A percentile compares a stretch with the other conserved stretches of the same genome.
Conservation (phyloP, 441 rosid genomes). For the Gossypium aridum region DNA sequence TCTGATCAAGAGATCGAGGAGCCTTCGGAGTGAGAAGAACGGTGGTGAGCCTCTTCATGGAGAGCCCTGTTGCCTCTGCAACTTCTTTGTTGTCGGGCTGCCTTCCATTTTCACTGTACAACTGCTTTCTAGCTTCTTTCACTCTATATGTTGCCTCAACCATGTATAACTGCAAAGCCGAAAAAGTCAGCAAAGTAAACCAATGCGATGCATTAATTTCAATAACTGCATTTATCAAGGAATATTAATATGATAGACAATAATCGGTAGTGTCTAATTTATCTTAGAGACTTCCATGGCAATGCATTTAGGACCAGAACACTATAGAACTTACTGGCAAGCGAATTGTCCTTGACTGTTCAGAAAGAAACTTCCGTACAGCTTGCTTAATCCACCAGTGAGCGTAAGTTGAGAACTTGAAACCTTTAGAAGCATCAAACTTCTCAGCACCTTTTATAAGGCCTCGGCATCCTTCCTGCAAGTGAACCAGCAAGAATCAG, state of each 20-base stretch:
- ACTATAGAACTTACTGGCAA: conserved; percentile 57
- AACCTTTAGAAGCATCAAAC: conserved; percentile 92
- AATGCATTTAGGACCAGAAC: background rate
- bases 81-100: conserved; percentile 76
- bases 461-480: conserved; percentile 90
- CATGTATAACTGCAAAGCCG: conserved; percentile 66
- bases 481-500: conserved; percentile 19
- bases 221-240: background rate
- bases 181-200: conserved; percentile 2
- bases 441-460: conserved; percentile 83
- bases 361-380: conserved; percentile 74
- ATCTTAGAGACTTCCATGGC: background rate
- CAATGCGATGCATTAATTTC: background rate
- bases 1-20: conserved; percentile 85
- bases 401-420: conserved; percentile 90
- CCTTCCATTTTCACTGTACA: conserved; percentile 57
- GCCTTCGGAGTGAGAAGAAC: conserved; percentile 73
- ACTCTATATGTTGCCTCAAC: conserved; percentile 85
- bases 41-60: conserved; percentile 72
- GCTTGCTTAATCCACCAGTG: conserved; percentile 99
- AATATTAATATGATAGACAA: background rate
- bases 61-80: conserved; percentile 80
- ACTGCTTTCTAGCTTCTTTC: conserved; percentile 76
- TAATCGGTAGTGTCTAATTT: conserved; percentile 4
- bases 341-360: conserved; percentile 78